A percentile compares a stretch with the other conserved stretches of the same genome.
Evolutionary conservation across 2,329 filamentous ascomycete species (phyloP).

Genomic region (Trichoderma gracile): DNA sequence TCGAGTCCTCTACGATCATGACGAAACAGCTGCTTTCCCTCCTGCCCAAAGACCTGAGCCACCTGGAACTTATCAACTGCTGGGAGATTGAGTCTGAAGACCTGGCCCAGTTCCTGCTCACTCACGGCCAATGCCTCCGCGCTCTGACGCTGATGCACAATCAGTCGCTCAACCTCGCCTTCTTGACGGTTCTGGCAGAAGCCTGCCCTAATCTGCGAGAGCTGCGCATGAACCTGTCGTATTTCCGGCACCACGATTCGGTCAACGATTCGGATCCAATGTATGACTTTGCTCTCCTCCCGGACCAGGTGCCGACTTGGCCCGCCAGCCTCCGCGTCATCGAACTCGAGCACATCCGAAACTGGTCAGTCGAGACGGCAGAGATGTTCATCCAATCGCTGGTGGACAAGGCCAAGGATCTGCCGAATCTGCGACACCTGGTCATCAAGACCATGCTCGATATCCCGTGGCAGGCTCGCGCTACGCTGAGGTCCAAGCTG

Average conservation of each 20-base stretch:
- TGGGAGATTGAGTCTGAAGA: constrained; percentile 69
- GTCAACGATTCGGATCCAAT: constrained; percentile 72
- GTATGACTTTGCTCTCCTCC: constrained; percentile 67
- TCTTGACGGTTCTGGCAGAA: constrained; percentile 64
- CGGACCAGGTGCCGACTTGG: constrained; percentile 73
- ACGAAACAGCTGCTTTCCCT: constrained; percentile 67
- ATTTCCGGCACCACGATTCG: constrained; percentile 68
- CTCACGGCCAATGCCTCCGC: constrained; percentile 67
- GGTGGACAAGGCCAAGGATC: constrained; percentile 64
- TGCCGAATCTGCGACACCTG: constrained; percentile 69
- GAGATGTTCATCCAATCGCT: constrained; percentile 79
- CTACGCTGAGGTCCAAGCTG: constrained; percentile 77
- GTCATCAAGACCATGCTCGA: constrained; percentile 77
- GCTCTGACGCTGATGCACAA: constrained; percentile 76
- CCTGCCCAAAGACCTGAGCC: constrained; percentile 65
- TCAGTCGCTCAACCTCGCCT: constrained; percentile 72
- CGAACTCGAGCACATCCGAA: constrained; percentile 74
- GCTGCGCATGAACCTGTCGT: constrained; percentile 76
- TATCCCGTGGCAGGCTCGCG: constrained; percentile 78
- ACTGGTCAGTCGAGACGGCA: constrained; percentile 69
- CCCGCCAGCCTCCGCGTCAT: constrained; percentile 69
- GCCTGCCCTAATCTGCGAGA: constrained; percentile 70
- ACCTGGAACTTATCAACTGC: constrained; percentile 77
- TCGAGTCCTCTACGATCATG: constrained; percentile 74
- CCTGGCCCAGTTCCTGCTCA: constrained; percentile 64